These are phyloP conservation scores for Verbascum thapsus DNA, from an alignment of 257 asterid genomes.

Conservation along the genomic window DNA sequence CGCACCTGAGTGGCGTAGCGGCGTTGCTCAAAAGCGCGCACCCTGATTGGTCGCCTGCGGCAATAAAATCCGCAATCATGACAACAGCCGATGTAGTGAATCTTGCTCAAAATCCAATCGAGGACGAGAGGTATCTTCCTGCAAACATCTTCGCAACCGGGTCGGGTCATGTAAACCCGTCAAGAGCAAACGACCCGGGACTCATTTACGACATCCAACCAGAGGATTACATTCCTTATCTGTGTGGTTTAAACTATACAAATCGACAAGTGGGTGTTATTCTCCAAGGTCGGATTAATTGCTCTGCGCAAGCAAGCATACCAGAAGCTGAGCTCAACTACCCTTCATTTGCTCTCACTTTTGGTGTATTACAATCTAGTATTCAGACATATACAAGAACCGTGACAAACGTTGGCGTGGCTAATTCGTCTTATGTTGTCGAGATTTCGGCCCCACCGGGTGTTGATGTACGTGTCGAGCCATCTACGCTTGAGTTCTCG, in stretches of 20 bases:
- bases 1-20: constrained; percentile 50
- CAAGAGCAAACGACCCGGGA: constrained; percentile 51
- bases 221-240: constrained; percentile 41
- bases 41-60: constrained; percentile 53
- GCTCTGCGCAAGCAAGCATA: constrained; percentile 28
- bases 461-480: constrained; percentile 31
- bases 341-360: constrained; percentile 43
- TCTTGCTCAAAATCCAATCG: constrained; percentile 29
- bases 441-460: constrained; percentile 36
- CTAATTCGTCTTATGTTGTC: constrained; percentile 33
- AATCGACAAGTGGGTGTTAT: constrained; percentile 21
- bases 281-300: constrained; percentile 27
- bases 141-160: constrained; percentile 44
- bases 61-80: constrained; percentile 50
- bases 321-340: constrained; percentile 44
- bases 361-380: constrained; percentile 10
- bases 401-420: constrained; percentile 44
- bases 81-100: constrained; percentile 44
- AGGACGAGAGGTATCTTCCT: constrained; percentile 32
- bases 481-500: constrained; percentile 26
- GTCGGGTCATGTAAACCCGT: constrained; percentile 54
- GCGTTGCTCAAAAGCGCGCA: constrained; percentile 48
- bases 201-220: constrained; percentile 43
- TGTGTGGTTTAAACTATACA: constrained; percentile 54
- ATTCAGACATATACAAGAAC: constrained; percentile 39